A percentile compares a stretch with the other conserved stretches of the same genome.
Evolutionary conservation across 495 filamentous ascomycete genomes (phyloP).

Genomic region (Amorphotheca resinae): DNA sequence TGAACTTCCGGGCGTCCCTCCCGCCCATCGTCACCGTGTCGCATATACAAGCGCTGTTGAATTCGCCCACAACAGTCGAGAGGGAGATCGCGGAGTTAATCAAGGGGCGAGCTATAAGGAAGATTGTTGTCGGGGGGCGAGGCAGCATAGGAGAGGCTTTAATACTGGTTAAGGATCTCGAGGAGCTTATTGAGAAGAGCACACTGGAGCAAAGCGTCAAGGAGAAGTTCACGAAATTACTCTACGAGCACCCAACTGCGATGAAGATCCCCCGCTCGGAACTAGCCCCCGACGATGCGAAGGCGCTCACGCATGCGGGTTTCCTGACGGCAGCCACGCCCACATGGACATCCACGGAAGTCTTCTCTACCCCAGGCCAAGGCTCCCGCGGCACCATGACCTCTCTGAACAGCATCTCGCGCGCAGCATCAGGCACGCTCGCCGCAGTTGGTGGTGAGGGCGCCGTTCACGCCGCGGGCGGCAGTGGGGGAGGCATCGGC

Average conservation of each 20-base stretch:
- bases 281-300: constrained; percentile 40
- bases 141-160: constrained; percentile 60
- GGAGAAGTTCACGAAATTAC: constrained; percentile 43
- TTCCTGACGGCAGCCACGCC: constrained; percentile 51
- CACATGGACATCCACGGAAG: constrained; percentile 31
- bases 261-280: constrained; percentile 33
- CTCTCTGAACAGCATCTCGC: constrained; percentile 40
- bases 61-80: constrained; percentile 57
- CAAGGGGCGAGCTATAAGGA: constrained; percentile 45
- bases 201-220: constrained; percentile 37
- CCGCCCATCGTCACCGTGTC: constrained; percentile 59
- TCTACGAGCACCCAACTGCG: constrained; percentile 42
- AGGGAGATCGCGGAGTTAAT: constrained; percentile 57
- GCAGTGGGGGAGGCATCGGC: constrained; percentile 24
- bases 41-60: constrained; percentile 56
- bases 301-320: constrained; percentile 52
- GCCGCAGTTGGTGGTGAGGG: constrained; percentile 48
- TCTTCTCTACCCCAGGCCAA: constrained; percentile 42
- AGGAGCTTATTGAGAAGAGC: constrained; percentile 35
- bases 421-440: constrained; percentile 48
- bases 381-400: constrained; percentile 31
- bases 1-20: constrained; percentile 52
- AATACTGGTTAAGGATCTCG: constrained; percentile 51
- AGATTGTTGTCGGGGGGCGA: constrained; percentile 53
- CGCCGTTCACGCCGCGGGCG: constrained; percentile 41